Base-by-base conservation (phyloP, 441 rosid species). In the Jatropha multifida region DNA sequence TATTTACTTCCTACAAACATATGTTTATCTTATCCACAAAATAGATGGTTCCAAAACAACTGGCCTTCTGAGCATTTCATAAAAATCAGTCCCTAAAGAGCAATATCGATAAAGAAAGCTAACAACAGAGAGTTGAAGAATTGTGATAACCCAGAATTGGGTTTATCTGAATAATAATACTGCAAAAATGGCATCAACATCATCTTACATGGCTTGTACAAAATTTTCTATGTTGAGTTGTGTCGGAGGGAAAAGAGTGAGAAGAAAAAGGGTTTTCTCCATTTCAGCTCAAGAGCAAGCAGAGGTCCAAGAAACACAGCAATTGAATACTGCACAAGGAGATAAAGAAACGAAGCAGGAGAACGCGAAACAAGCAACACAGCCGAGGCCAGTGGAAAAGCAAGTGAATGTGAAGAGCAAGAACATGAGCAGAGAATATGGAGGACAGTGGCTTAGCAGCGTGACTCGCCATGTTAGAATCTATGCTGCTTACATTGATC, bases 391-490 rank as follows among this genome's bases (percentile, higher is more conserved):
- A 3, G 97, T 90, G 37, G 97, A 95, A 73, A 83, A 79, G n/a
- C 99, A 93, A 58, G 12, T 76, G 7, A 93, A 95, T 14, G 98
- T 93, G 56, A 86, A 84, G 86, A 93, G 93, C 90, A 92, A 84
- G 76, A 92, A 92, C 81, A 68, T 92, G 90, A 48, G 84, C 77
- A 84, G 79, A 77, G 92, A 95, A 49, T 88, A 83, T 20, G 98
- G 97, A 78, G 93, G 98, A 14, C 86, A 95, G 77, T 95, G 99
- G 99, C 87, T 93, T 37, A 88, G 99, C 87, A 86, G 97, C 52
- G 88, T 86, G 15, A 95, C 99, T 0, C 81, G 98, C 59, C 98
- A 95, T 5, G 92, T 93, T 12, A 89, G 99, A 77, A 95, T 95
- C 71, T 95, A 82, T 37, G 99, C 99, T 2, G 98, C 98, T 20